Evolutionary conservation across 306 rosid species (phyloP), one percentile per base, ranked within the genome.

Genomic region (Macrotyloma uniflorum): DNA sequence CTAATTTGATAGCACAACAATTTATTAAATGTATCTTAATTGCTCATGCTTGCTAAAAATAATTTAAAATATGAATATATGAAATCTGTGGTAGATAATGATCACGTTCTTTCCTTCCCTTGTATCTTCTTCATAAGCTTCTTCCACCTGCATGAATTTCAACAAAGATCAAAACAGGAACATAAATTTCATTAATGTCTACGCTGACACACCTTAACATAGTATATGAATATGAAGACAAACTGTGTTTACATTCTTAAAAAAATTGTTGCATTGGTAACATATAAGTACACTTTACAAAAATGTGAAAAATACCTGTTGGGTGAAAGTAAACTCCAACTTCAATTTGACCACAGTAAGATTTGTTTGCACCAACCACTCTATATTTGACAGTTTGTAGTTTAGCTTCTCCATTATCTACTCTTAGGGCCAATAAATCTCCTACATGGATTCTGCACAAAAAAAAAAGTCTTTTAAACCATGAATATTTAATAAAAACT

Each of bases 291-390:
- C n/a, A 72, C 6, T 57, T 57, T 15, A 43, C 32, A 43, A 46
- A 22, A 50, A 50, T 24, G 19, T 62, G 20, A 9, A 11, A 6
- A 35, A 22, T 85, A 87, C 93, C 93, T 87, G 78, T 5, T 0
- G 83, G 45, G 86, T 86, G 84, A 91, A 93, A 75, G 72, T 77
- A 26, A 93, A n/a, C 77, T 18, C 83, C 92, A 55, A 91, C 93
- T 74, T 76, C 85, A 71, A 91, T 80, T 74, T 93, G 93, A 38
- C 97, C 98, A 0, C 78, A 78, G 75, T 87, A 93, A 62, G 82
- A 80, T 5, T 79, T 55, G 58, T 91, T 47, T 3, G 61, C 55
- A 4, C 83, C 76, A 73, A 88, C 86, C 5, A 91, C 87, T 2
- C 89, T 87, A 65, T 88, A 91, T 46, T 88, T 90, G 15, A 70